A percentile compares a stretch with the other conserved stretches of the same genome.
These are phyloP conservation scores for Yamadazyma oceani DNA, from an alignment of 1,139 yeast species.

Conservation along the genomic window DNA sequence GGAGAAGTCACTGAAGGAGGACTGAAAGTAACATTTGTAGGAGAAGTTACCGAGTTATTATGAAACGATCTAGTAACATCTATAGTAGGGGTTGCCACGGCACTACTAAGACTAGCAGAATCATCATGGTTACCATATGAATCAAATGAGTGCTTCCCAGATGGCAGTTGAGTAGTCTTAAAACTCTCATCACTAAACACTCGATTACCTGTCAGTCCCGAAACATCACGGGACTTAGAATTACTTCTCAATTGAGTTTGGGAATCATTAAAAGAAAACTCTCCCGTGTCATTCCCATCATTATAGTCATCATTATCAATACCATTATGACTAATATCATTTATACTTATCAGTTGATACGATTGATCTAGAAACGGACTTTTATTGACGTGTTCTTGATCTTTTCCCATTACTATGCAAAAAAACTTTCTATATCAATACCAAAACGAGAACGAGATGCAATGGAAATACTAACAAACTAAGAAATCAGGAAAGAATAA, in stretches of 20 bases:
- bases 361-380: constrained; percentile 20
- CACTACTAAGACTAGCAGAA: constrained; percentile 12
- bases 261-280: constrained; percentile 9
- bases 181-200: constrained; percentile 21
- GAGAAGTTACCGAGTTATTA: not conserved
- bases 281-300: constrained; percentile 7
- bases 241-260: constrained; percentile 2
- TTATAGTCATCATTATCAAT: not conserved
- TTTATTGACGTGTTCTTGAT: constrained; percentile 7
- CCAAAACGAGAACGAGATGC: not conserved
- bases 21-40: constrained; percentile 7
- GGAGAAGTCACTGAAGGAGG: constrained; percentile 13
- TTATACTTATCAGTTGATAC: constrained; percentile 10
- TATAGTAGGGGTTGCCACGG: constrained; percentile 31
- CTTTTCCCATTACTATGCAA: constrained; percentile 1
- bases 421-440: not conserved
- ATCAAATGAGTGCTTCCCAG: constrained; percentile 9
- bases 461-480: too few species aligned
- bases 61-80: constrained; percentile 14
- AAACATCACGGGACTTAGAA: not conserved
- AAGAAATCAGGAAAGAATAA: too few species aligned
- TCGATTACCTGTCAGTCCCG: constrained; percentile 6
- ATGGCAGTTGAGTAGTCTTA: constrained; percentile 17
- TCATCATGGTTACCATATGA: not conserved
- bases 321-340: constrained; percentile 4